phyloP scores from a whole-genome alignment of 148 eudicot species.

The Rheum nobile region DNA sequence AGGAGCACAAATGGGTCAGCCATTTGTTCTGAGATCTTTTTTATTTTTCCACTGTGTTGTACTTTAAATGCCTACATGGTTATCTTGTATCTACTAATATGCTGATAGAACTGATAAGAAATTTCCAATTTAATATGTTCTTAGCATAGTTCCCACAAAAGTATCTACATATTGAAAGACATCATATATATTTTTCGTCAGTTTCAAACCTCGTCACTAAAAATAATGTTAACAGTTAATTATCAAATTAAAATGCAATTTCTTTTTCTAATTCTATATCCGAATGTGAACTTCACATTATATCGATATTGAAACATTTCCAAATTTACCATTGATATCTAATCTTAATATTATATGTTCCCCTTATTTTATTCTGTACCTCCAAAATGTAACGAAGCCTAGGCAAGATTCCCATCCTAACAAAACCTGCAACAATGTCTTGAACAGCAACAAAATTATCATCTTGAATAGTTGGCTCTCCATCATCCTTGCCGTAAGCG shows the following conservation, averaged over 20 bases:
- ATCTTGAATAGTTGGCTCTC: conserved; percentile 73
- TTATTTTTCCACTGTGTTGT: background rate
- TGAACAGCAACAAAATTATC: conserved; percentile 75
- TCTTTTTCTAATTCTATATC: background rate
- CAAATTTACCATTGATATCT: background rate
- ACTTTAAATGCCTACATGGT: background rate
- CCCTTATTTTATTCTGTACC: conserved; percentile 25
- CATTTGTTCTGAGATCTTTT: background rate
- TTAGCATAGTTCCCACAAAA: background rate
- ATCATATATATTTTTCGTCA: background rate
- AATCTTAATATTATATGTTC: background rate
- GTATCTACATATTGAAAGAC: background rate
- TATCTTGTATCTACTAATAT: background rate
- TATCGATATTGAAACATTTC: background rate
- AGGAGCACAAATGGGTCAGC: background rate
- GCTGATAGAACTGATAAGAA: background rate
- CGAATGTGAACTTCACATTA: background rate
- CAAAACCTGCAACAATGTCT: conserved; percentile 85
- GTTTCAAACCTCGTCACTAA: background rate
- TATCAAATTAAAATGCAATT: background rate
- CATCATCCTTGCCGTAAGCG: conserved; percentile 34
- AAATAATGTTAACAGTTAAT: background rate
- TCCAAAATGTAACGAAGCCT: conserved; percentile 72
- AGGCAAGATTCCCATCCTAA: conserved; percentile 79
- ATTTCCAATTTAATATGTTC: background rate